Percentiles rank a stretch among this genome's conserved stretches.
phyloP scores from a whole-genome alignment of 1,284 basidiomycete genomes.

The Leccinum solheimii region DNA sequence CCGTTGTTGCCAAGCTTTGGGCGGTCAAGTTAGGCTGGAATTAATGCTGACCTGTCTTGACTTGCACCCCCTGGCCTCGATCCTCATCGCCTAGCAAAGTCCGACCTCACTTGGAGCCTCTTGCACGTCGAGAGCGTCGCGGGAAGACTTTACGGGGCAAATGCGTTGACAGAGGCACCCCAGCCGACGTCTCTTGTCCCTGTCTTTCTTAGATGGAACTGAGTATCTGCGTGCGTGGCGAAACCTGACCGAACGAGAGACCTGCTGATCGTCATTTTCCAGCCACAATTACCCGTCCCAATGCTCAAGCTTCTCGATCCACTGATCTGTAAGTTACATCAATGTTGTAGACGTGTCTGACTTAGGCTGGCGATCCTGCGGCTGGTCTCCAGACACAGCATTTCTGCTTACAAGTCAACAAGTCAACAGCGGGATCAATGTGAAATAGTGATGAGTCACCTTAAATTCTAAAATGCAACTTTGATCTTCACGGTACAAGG shows the following conservation, averaged over 20 bases:
- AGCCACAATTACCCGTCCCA: neutral
- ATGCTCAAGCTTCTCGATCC: neutral
- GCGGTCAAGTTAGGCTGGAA: neutral
- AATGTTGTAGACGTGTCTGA: neutral
- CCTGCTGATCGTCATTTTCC: neutral
- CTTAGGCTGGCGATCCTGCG: neutral
- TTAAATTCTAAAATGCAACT: neutral
- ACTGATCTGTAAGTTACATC: neutral
- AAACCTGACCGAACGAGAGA: neutral
- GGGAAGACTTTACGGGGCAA: neutral
- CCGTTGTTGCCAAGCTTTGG: slow-evolving; percentile 1
- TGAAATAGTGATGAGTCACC: neutral
- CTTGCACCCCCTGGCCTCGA: neutral
- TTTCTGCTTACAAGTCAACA: neutral
- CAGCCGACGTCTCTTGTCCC: neutral
- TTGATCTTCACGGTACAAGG: neutral
- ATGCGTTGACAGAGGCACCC: neutral
- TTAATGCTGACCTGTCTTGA: neutral
- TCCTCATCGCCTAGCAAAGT: neutral
- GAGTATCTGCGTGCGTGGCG: neutral
- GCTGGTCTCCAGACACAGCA: neutral
- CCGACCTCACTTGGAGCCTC: neutral
- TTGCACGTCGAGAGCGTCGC: neutral
- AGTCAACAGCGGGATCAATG: neutral
- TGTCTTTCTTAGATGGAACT: neutral